Conservation (phyloP, 768 basidiomycete genomes). For the Kwoniella sp. region DNA sequence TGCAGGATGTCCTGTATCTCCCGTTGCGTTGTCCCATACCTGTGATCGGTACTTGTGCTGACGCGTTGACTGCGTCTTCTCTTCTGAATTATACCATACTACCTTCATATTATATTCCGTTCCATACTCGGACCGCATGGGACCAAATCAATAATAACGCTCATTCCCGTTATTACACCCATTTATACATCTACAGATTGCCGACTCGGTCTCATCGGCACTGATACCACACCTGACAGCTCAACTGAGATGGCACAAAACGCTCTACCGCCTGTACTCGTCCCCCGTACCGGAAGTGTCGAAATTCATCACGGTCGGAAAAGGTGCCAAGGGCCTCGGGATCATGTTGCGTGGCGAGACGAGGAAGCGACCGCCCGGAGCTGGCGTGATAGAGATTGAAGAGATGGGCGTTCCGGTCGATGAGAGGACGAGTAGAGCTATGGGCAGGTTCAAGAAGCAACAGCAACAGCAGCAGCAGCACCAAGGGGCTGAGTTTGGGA, state of each 20-base stretch:
- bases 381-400: conserved; percentile 27
- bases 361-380: conserved; percentile 30
- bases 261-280: conserved; percentile 37
- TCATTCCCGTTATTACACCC: not conserved
- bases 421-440: conserved; percentile 9
- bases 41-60: too few relatives aligned
- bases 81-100: too few relatives aligned
- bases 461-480: not conserved
- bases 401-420: conserved; percentile 40
- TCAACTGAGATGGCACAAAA: conserved; percentile 52
- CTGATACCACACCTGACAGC: conserved; percentile 43
- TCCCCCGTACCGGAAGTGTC: conserved; percentile 26
- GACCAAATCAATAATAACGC: not conserved
- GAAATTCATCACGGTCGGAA: conserved; percentile 45
- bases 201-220: conserved; percentile 30
- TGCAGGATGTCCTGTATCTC: too few relatives aligned
- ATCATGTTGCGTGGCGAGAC: conserved; percentile 50
- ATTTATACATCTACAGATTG: not conserved
- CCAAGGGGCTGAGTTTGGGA: too few relatives aligned
- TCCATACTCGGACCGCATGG: not conserved
- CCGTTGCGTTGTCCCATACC: too few relatives aligned
- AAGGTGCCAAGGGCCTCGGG: conserved; percentile 51
- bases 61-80: too few relatives aligned
- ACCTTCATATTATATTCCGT: too few relatives aligned
- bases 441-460: conserved; percentile 2